Evolutionary conservation across 1,284 basidiomycete genomes (phyloP).

Genomic region (Takashimella koratensis): DNA sequence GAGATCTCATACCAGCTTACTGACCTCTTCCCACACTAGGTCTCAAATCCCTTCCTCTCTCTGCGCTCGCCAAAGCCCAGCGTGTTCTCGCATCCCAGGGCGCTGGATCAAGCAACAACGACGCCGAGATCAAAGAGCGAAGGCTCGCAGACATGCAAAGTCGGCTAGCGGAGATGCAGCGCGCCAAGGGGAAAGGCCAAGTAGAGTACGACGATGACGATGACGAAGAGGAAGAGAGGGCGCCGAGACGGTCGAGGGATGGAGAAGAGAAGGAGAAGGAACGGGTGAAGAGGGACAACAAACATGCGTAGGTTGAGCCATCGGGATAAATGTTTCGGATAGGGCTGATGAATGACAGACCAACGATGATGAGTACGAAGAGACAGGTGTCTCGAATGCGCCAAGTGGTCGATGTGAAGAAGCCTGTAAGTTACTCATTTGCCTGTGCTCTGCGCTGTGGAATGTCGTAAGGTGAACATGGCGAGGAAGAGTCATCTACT

Average conservation of each 20-base stretch:
- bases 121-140: constrained; percentile 5
- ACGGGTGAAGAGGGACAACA: constrained; percentile 65
- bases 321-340: background rate
- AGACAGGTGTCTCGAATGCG: constrained; percentile 75
- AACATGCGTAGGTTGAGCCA: constrained; percentile 72
- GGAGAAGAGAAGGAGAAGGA: constrained; percentile 47
- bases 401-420: constrained; percentile 67
- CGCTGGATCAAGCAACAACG: background rate
- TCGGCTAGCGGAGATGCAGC: constrained; percentile 38
- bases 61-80: constrained; percentile 31
- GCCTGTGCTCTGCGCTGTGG: no score
- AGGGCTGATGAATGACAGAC: constrained; percentile 55
- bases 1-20: constrained; percentile 23
- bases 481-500: no score
- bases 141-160: constrained; percentile 34
- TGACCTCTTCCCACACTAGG: no score
- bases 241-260: constrained; percentile 16
- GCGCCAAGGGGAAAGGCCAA: constrained; percentile 37
- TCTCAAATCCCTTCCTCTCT: constrained; percentile 24
- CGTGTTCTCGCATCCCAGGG: constrained; percentile 3
- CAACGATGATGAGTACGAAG: constrained; percentile 79
- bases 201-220: constrained; percentile 13
- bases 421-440: no score
- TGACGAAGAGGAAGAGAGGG: constrained; percentile 18
- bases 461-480: no score